phyloP scores from a whole-genome alignment of 306 rosid species.

The Rosa multiflora region DNA sequence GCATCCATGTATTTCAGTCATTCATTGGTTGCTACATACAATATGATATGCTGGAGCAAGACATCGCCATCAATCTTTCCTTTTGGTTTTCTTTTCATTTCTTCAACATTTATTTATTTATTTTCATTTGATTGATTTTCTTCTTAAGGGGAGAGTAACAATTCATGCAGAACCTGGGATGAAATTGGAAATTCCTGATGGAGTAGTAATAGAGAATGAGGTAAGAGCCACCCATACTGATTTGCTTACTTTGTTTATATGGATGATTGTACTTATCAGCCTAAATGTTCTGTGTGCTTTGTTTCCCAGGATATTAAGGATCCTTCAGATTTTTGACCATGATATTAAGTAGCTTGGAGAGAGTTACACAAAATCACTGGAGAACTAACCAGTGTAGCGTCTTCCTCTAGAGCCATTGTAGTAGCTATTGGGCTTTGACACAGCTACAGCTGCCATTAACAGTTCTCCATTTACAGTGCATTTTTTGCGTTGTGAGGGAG shows the following conservation, averaged over 20 bases:
- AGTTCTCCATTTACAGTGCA: background rate
- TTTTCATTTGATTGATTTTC: conserved; percentile 16
- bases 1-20: background rate
- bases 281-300: conserved; percentile 9
- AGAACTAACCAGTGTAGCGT: background rate
- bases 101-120: background rate
- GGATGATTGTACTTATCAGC: background rate
- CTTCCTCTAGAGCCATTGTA: background rate
- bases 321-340: conserved; percentile 36
- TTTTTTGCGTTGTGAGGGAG: background rate
- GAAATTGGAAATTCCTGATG: conserved; percentile 71
- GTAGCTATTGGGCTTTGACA: background rate
- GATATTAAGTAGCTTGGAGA: conserved; percentile 19
- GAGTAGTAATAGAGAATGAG: conserved; percentile 59
- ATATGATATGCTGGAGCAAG: too few species aligned
- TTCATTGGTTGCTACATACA: background rate
- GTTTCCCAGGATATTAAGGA: conserved; percentile 52
- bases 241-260: background rate
- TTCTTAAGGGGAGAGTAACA: conserved; percentile 61
- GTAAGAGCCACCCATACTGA: conserved; percentile 27
- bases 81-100: background rate
- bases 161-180: conserved; percentile 58
- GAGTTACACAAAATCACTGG: conserved; percentile 2
- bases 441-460: background rate
- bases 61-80: background rate